These are phyloP conservation scores for Chalara sp. DNA, from an alignment of 2,329 filamentous ascomycete species.

Conservation along the genomic window DNA sequence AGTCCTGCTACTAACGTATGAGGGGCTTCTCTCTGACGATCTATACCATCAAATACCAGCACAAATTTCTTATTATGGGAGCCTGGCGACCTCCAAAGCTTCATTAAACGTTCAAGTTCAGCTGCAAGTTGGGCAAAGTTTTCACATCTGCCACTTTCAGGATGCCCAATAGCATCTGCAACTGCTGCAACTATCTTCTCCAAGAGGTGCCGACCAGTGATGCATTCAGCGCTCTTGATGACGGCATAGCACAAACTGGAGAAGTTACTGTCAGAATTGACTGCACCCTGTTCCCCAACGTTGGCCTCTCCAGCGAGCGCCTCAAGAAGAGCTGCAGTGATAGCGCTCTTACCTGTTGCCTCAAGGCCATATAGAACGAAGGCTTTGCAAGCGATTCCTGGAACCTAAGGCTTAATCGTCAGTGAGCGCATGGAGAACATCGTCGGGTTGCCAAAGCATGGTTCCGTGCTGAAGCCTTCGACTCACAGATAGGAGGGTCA, in stretches of 20 bases:
- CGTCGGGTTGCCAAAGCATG: too few species aligned
- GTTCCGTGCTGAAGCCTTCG: not conserved
- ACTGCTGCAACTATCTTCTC: conserved; percentile 62
- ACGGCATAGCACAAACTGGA: conserved; percentile 47
- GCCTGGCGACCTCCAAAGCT: conserved; percentile 13
- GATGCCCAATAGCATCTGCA: conserved; percentile 41
- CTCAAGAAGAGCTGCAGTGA: conserved; percentile 57
- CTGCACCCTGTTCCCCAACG: conserved; percentile 47
- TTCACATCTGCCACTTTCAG: conserved; percentile 60
- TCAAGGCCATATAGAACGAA: conserved; percentile 79
- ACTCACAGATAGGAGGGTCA: conserved; percentile 40
- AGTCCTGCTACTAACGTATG: conserved; percentile 75
- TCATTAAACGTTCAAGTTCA: conserved; percentile 59
- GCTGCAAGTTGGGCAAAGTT: conserved; percentile 71
- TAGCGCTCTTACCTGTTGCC: conserved; percentile 77
- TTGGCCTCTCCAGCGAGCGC: conserved; percentile 37
- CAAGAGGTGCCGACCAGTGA: conserved; percentile 70
- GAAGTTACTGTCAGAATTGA: conserved; percentile 42
- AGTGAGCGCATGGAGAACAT: too few species aligned
- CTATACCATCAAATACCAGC: conserved; percentile 81
- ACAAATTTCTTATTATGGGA: conserved; percentile 51
- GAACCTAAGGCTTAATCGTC: too few species aligned
- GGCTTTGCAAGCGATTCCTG: conserved; percentile 33
- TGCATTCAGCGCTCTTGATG: conserved; percentile 66
- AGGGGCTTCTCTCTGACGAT: conserved; percentile 73